A percentile compares a stretch with the other conserved stretches of the same genome.
phyloP scores from a whole-genome alignment of 768 basidiomycete genomes.

The Trichaptum fuscoviolaceum region DNA sequence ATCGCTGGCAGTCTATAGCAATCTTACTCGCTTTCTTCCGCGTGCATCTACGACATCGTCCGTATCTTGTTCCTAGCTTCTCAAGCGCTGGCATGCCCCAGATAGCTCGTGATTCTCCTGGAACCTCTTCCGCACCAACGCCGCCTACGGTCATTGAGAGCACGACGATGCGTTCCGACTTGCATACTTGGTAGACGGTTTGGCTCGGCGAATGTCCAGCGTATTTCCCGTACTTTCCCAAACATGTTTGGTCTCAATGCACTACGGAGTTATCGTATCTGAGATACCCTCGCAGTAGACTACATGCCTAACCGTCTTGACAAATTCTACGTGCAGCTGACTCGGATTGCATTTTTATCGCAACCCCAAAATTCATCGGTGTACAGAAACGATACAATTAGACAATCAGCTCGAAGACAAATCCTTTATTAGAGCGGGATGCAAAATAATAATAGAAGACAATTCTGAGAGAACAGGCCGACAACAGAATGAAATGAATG shows the following conservation, averaged over 20 bases:
- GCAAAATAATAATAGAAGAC: not conserved
- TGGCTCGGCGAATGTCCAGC: no score
- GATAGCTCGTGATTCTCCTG: not conserved
- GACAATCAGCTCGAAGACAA: no score
- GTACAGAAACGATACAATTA: no score
- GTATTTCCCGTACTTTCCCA: not conserved
- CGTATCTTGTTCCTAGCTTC: not conserved
- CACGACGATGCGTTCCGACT: not conserved
- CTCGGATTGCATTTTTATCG: not conserved
- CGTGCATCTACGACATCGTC: not conserved
- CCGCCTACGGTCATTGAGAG: not conserved
- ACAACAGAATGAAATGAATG: not conserved
- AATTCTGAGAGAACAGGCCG: not conserved
- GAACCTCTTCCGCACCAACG: not conserved
- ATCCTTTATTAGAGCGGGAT: not conserved
- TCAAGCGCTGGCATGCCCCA: not conserved
- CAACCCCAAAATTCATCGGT: not conserved
- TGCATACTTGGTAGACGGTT: no score
- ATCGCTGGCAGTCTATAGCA: not conserved
- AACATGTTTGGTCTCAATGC: not conserved
- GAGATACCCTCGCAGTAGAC: not conserved
- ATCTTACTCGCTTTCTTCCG: not conserved
- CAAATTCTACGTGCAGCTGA: not conserved
- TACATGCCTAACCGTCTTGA: not conserved
- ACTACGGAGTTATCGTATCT: not conserved